Conservation (phyloP, 805 yeast species). For the Cyberlindnera veronae region DNA sequence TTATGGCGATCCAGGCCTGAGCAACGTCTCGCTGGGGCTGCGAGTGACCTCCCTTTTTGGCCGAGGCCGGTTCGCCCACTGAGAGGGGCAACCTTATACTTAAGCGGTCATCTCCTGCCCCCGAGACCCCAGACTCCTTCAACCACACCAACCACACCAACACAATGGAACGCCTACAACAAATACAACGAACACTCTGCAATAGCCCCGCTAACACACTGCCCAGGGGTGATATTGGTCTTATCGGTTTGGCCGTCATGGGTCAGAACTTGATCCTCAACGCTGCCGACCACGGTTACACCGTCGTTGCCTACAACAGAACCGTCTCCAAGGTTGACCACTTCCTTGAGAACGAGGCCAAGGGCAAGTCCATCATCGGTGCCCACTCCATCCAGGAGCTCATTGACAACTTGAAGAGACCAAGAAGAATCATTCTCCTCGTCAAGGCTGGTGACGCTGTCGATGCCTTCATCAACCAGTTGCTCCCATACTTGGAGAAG, state of each 20-base stretch:
- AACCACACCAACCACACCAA: not conserved
- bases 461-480: constrained; percentile 83
- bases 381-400: constrained; percentile 91
- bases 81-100: not conserved
- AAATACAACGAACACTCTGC: constrained; percentile 4
- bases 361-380: constrained; percentile 94
- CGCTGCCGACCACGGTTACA: constrained; percentile 98
- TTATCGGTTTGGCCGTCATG: constrained; percentile 99
- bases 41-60: constrained; percentile 3
- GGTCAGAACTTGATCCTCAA: constrained; percentile 97
- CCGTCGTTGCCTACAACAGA: constrained; percentile 98
- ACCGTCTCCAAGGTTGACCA: constrained; percentile 94
- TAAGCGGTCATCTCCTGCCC: not conserved
- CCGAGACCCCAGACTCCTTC: not conserved
- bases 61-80: not conserved
- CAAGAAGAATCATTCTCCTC: constrained; percentile 89
- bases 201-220: constrained; percentile 16
- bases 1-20: too few species aligned
- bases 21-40: too few species aligned
- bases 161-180: constrained; percentile 14
- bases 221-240: constrained; percentile 89
- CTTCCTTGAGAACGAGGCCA: constrained; percentile 91
- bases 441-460: constrained; percentile 98
- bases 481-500: constrained; percentile 86
- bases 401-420: constrained; percentile 86